Evolutionary conservation across 345 rosid species (phyloP).

Genomic region (Hibiscus trionum): DNA sequence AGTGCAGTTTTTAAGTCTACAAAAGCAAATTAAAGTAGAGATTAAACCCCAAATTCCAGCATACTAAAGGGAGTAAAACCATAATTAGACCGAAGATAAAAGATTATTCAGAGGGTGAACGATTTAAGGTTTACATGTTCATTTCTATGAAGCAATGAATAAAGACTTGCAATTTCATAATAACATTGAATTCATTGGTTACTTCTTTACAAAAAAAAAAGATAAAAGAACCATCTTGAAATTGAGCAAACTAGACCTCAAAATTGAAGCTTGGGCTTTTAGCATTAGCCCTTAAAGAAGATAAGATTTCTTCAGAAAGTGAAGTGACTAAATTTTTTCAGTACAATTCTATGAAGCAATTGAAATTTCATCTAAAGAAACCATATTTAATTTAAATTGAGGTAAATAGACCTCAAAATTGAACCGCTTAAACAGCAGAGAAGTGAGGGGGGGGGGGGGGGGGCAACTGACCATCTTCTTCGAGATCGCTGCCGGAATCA

Average conservation of each 20-base stretch:
- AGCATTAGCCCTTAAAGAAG: neutral
- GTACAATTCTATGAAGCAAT: neutral
- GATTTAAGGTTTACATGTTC: neutral
- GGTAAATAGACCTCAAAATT: neutral
- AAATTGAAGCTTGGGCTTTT: neutral
- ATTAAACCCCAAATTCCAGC: too few relatives aligned
- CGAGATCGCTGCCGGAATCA: slow-evolving; percentile 85
- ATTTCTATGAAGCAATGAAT: neutral
- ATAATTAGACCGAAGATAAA: neutral
- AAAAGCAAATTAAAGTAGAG: neutral
- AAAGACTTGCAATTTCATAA: neutral
- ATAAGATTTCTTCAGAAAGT: neutral
- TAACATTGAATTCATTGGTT: too few relatives aligned
- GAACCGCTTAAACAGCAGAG: neutral
- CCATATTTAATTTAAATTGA: neutral
- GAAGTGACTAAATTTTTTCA: neutral
- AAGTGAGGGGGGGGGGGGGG: too few relatives aligned
- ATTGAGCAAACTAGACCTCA: too few relatives aligned
- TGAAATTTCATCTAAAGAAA: neutral
- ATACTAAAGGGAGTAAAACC: too few relatives aligned
- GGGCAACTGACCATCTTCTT: slow-evolving; percentile 63
- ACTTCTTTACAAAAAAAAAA: too few relatives aligned
- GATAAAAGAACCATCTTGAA: too few relatives aligned
- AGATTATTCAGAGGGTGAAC: neutral
- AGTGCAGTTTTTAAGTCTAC: slow-evolving; percentile 80